Conservation (phyloP, 192 early-diverging fungal genomes). For the Blastocladiella britannica region DNA sequence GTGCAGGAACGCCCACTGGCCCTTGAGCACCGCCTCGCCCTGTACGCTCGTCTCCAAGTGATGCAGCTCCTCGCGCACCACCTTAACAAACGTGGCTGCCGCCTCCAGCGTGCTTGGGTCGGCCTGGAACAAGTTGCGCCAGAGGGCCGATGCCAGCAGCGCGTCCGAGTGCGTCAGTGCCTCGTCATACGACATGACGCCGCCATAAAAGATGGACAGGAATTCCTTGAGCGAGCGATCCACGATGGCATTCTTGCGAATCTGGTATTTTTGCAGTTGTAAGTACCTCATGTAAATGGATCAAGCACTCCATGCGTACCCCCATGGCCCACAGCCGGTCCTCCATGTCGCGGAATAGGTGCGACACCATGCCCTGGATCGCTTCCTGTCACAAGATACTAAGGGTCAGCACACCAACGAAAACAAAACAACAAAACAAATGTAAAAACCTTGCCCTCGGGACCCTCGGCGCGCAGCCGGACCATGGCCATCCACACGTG, state of each 20-base stretch:
- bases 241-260: constrained; percentile 49
- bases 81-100: constrained; percentile 4
- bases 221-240: constrained; percentile 57
- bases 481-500: constrained; percentile 90
- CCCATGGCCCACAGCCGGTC: constrained; percentile 58
- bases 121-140: constrained; percentile 19
- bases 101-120: constrained; percentile 3
- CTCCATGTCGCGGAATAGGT: constrained; percentile 77
- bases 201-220: constrained; percentile 65
- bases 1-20: constrained; percentile 8
- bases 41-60: background rate
- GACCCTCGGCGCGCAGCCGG: constrained; percentile 43
- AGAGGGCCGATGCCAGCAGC: constrained; percentile 72
- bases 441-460: constrained; percentile 8
- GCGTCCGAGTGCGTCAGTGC: constrained; percentile 68
- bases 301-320: constrained; percentile 15
- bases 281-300: constrained; percentile 1
- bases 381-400: constrained; percentile 40
- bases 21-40: constrained; percentile 7
- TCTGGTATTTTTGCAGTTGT: constrained; percentile 16
- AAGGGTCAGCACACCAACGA: background rate
- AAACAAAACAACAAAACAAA: constrained; percentile 1
- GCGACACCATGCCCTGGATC: constrained; percentile 68
- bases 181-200: constrained; percentile 78
- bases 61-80: background rate